Base-by-base conservation (phyloP, 176 grass and related monocot species). In the Musa beccarii region DNA sequence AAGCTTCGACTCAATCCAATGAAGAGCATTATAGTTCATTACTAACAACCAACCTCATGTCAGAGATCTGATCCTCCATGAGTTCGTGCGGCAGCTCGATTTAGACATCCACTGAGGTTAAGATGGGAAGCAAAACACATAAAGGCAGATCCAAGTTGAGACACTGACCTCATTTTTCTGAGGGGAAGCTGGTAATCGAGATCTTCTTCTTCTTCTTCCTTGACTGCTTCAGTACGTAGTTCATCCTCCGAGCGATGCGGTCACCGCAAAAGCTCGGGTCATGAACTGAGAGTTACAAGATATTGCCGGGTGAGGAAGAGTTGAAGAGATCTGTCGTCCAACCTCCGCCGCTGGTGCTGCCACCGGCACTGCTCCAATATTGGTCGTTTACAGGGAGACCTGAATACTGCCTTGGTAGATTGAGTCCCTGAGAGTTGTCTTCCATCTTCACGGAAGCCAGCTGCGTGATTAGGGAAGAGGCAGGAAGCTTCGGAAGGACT, bases 241-340 rank as follows among this genome's bases (percentile, higher is more conserved):
- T 68, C 7, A 68, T 23, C 24, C 63, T 78, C 64, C 24, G 15
- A 11, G 21, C 29, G 20, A 15, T 67, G 54, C 23, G 22, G 25
- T 64, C 68, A 68, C 76, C 49, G 14, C 12, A 68, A 68, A 15
- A 6, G 23, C 28, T 34, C 22, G 15, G 11, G 12, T 21, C 17
- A 16, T 1, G 68, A 52, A n/a, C 20, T 86, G 2, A 4, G 2
- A 4, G 26, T 70, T 70, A 70, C 49, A 70, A 52, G 43, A 70
- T 70, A 10, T 70, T 70, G 8, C 68, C 68, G 0, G 68, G 52
- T 4, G 68, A 70, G 1, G 68, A 85, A 23, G 91, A 88, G 85
- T 92, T 95, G 82, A 94, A 99, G 68, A 99, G 69, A 84, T 94
- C 68, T 20, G 43, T 88, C 59, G 88, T 83, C 91, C 96, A 99